Percentiles rank a stretch among this genome's conserved stretches.
These are phyloP conservation scores for Clausena lansium DNA, from an alignment of 345 rosid genomes.

Conservation along the genomic window DNA sequence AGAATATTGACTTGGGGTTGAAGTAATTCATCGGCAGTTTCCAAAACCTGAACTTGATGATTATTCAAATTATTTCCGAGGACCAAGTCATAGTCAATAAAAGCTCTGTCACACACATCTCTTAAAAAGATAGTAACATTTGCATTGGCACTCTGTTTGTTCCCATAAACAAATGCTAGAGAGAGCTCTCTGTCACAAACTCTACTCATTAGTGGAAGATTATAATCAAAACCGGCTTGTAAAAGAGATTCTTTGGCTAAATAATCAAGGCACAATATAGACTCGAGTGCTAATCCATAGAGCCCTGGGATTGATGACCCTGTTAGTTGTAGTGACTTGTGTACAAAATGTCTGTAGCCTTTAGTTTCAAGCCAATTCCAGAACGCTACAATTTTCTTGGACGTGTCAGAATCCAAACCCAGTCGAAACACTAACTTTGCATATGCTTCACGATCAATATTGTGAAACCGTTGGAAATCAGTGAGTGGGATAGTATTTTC, in stretches of 20 bases:
- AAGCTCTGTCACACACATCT: slow-evolving; percentile 2
- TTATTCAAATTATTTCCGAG: background rate
- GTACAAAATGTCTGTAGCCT: slow-evolving; percentile 17
- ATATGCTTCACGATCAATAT: slow-evolving; percentile 24
- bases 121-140: too few species aligned
- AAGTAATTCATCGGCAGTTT: background rate
- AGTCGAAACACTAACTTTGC: slow-evolving; percentile 3
- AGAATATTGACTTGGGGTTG: background rate
- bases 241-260: background rate
- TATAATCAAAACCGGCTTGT: background rate
- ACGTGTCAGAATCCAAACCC: background rate
- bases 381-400: slow-evolving; percentile 29
- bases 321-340: background rate
- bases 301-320: background rate
- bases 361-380: slow-evolving; percentile 35
- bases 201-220: background rate
- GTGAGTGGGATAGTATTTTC: background rate
- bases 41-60: background rate
- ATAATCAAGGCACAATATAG: slow-evolving; percentile 6
- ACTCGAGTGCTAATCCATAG: slow-evolving; percentile 4
- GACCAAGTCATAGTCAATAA: slow-evolving; percentile 7
- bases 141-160: background rate
- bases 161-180: background rate
- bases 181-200: slow-evolving; percentile 12
- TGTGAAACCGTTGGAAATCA: slow-evolving; percentile 23